These are phyloP conservation scores for Gossypium schwendimanii DNA, from an alignment of 441 rosid genomes.

Conservation along the genomic window DNA sequence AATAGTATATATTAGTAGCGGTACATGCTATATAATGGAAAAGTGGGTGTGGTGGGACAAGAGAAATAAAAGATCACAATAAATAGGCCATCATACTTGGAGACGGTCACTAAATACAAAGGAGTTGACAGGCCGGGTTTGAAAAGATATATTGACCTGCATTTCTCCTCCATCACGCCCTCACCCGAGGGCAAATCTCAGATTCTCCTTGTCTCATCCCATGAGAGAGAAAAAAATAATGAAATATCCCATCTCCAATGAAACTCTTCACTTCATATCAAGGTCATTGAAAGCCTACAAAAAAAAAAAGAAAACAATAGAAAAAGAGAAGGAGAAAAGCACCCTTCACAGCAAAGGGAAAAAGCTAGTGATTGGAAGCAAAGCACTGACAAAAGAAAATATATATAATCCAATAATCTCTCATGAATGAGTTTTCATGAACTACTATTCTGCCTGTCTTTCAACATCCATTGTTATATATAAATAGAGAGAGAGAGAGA, in stretches of 20 bases:
- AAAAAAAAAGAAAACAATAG: conserved; percentile 11
- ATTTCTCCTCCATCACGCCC: conserved; percentile 19
- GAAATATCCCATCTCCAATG: conserved; percentile 22
- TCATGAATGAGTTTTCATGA: conserved; percentile 18
- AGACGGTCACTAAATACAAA: conserved; percentile 44
- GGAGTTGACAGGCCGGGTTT: conserved; percentile 50
- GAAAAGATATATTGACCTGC: conserved; percentile 48
- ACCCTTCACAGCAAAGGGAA: not conserved
- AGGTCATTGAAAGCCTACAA: conserved; percentile 36
- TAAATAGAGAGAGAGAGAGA: conserved; percentile 13
- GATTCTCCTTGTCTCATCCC: conserved; percentile 48
- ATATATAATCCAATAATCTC: conserved; percentile 26
- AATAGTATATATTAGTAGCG: not conserved
- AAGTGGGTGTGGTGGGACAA: conserved; percentile 40
- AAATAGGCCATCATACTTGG: conserved; percentile 34
- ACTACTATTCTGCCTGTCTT: conserved; percentile 19
- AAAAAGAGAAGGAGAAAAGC: conserved; percentile 1
- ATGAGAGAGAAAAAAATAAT: conserved; percentile 5
- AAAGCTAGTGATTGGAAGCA: conserved; percentile 1
- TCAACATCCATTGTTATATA: conserved; percentile 20
- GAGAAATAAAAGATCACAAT: conserved; percentile 35
- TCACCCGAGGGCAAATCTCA: conserved; percentile 26
- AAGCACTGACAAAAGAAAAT: conserved; percentile 20
- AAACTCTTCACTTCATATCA: conserved; percentile 31
- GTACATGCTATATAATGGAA: conserved; percentile 14